Conservation (phyloP, 768 basidiomycete genomes). For the Mycena polygramma region DNA sequence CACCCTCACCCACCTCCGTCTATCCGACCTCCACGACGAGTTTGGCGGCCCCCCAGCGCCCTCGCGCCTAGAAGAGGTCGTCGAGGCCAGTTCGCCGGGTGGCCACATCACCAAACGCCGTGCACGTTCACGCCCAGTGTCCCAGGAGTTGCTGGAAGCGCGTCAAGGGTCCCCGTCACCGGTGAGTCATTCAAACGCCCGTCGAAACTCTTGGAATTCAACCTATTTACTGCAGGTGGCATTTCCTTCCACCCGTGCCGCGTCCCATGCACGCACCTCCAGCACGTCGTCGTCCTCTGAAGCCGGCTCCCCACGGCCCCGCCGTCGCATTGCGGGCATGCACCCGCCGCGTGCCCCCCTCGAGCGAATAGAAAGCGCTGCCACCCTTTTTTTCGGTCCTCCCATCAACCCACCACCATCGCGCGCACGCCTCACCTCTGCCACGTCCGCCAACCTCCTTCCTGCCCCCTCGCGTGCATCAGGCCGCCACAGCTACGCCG, state of each 20-base stretch:
- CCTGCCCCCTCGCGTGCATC: constrained; percentile 37
- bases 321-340: constrained; percentile 64
- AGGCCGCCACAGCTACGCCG: constrained; percentile 79
- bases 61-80: constrained; percentile 63
- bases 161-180: constrained; percentile 63
- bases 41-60: constrained; percentile 43
- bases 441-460: constrained; percentile 42
- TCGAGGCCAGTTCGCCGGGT: constrained; percentile 79
- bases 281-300: constrained; percentile 64
- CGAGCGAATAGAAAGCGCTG: constrained; percentile 69
- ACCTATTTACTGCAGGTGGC: constrained; percentile 38
- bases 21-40: constrained; percentile 59
- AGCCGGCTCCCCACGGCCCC: constrained; percentile 64
- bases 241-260: constrained; percentile 58
- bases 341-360: constrained; percentile 54
- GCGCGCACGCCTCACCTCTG: constrained; percentile 49
- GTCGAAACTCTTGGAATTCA: background rate
- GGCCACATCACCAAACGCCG: constrained; percentile 83
- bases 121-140: constrained; percentile 79
- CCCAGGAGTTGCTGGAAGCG: constrained; percentile 64
- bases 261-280: constrained; percentile 48
- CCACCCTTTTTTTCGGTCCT: constrained; percentile 79
- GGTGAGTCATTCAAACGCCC: constrained; percentile 46
- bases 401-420: constrained; percentile 49
- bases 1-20: constrained; percentile 61